Evolutionary conservation across 768 basidiomycete species (phyloP), one percentile per base, ranked within the genome.

Genomic region (Boletus sensibilis): DNA sequence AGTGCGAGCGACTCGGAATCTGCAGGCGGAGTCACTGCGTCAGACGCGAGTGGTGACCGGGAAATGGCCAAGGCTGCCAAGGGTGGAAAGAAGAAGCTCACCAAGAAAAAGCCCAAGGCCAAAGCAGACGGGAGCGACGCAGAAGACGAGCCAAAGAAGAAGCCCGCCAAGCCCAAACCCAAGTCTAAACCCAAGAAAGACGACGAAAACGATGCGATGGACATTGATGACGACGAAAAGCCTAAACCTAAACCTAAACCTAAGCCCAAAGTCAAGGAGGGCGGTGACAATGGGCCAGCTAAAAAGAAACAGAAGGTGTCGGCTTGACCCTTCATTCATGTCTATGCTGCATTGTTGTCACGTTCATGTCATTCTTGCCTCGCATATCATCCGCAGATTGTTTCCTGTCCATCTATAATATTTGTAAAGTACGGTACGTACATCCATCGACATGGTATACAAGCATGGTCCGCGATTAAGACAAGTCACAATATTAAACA

Each of bases 31-130:
- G 81, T 85, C 53, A 92, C 90, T 6, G 92, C 89, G 12, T 92
- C 92, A 0, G 91, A 92, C 66, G 90, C 89, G 41, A 88, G 86
- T 57, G 92, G 91, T 31, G 90, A 93, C 67, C 82, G 82, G 52
- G 85, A 84, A 50, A 65, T 91, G 62, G 74, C 79, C 42, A 77
- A 76, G 52, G 72, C 63, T 21, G 62, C 65, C 9, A 72, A 72
- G 43, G 66, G 68, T 18, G 73, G 72, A 53, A 70, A 72, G 63
- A 71, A 78, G 61, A 71, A 74, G 46, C 64, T 59, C 6, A 71
- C 68, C 27, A 75, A 72, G 65, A 76, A 73, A 50, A 83, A 84
- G 63, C 67, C 61, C 38, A 84, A 82, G 62, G 67, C 63, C 0
- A 66, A 74, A 58, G 74, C 79, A 59, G 76, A 79, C 64, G 68